A percentile compares a stretch with the other conserved stretches of the same genome.
Evolutionary conservation across 805 yeast genomes (phyloP).

Genomic region (Saccharomycopsis amapae): DNA sequence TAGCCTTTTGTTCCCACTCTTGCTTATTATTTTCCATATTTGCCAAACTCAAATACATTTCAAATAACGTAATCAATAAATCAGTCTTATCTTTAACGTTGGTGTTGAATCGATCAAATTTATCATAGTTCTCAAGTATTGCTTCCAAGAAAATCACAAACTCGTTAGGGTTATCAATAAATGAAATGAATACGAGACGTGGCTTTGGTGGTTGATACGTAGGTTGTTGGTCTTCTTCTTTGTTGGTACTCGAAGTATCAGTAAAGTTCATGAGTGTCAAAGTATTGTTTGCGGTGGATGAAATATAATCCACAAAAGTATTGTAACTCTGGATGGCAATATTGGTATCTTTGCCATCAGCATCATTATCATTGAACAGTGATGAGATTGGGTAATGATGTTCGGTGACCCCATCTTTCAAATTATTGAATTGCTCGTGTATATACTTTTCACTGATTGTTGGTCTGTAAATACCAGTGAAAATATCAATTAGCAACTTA

Average conservation of each 20-base stretch:
- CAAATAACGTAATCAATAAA: conserved; percentile 70
- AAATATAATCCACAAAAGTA: conserved; percentile 50
- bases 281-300: conserved; percentile 27
- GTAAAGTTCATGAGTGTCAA: conserved; percentile 19
- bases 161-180: conserved; percentile 77
- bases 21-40: conserved; percentile 31
- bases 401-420: conserved; percentile 7
- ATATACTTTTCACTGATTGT: conserved; percentile 21
- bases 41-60: conserved; percentile 65
- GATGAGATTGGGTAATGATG: background rate
- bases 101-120: conserved; percentile 52
- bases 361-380: background rate
- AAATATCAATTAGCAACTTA: conserved; percentile 71
- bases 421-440: conserved; percentile 6
- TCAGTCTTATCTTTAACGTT: conserved; percentile 61
- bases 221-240: conserved; percentile 32
- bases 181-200: conserved; percentile 75
- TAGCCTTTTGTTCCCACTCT: conserved; percentile 65
- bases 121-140: conserved; percentile 69
- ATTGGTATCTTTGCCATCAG: conserved; percentile 15
- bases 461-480: conserved; percentile 76
- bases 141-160: conserved; percentile 93
- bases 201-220: conserved; percentile 92
- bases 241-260: conserved; percentile 5
- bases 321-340: conserved; percentile 46